Conservation (phyloP, 1,284 basidiomycete genomes). For the Rhizoctonia solani region DNA sequence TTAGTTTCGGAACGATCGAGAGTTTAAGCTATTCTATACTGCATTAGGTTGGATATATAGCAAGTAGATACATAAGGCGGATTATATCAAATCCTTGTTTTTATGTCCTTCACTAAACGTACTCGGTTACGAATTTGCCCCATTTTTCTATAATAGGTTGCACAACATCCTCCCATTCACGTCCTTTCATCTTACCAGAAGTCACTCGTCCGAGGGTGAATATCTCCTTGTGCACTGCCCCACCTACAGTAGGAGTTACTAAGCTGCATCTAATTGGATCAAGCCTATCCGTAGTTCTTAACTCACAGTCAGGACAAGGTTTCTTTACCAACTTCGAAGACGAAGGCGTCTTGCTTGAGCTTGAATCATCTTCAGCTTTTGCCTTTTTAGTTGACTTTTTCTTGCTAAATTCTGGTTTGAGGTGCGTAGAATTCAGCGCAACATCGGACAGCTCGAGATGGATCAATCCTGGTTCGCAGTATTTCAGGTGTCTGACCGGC, state of each 20-base stretch:
- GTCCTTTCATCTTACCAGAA: constrained; percentile 57
- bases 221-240: constrained; percentile 69
- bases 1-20: background rate
- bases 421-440: constrained; percentile 59
- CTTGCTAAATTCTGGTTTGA: constrained; percentile 55
- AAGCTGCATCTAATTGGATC: background rate
- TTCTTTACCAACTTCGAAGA: constrained; percentile 42
- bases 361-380: constrained; percentile 10
- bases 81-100: background rate
- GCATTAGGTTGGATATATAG: background rate
- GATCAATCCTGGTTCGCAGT: constrained; percentile 50
- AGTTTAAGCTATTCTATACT: background rate
- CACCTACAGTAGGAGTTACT: constrained; percentile 49
- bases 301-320: constrained; percentile 51
- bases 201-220: constrained; percentile 65
- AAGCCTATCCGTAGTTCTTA: no score
- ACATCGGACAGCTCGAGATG: constrained; percentile 76
- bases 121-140: constrained; percentile 58
- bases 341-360: constrained; percentile 23
- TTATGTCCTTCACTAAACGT: background rate
- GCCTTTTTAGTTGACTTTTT: constrained; percentile 36
- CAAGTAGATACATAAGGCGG: background rate
- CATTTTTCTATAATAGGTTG: constrained; percentile 74
- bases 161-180: constrained; percentile 73
- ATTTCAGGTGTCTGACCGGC: background rate